Evolutionary conservation across 805 yeast genomes (phyloP), one percentile per base, ranked within the genome.

Genomic region (Brettanomyces sp.): DNA sequence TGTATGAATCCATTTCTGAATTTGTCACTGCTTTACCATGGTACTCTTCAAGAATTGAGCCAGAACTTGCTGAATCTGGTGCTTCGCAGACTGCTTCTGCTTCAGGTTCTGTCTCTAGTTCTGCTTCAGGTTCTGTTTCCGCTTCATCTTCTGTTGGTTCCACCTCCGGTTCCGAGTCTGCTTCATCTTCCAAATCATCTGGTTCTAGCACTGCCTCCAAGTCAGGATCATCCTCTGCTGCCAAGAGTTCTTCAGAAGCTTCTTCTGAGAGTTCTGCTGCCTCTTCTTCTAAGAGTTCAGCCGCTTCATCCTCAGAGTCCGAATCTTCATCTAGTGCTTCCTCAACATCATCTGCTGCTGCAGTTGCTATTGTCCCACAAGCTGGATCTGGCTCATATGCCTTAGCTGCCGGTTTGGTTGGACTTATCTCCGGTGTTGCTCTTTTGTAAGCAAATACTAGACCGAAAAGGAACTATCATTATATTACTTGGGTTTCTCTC

Each of bases 11-110:
- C 4, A 46, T 62, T 24, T 53, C 61, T 11, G 47, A 51, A 5
- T 58, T 62, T 46, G 66, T 56, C 11, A 59, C 66, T 18, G 60
- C 50, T 36, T 52, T 64, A 37, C 67, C 67, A 47, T 64, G 69
- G 68, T 64, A 63, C 46, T 53, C 60, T 2, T 48, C 58, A 21
- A 61, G 69, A 57, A 46, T 64, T 30, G 46, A 43, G 12, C 42
- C 56, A 9, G 56, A 54, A 28, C 39, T 55, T 23, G 49, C 43
- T 5, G 52, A 41, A 18, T 51, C 47, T 21, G 55, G 43, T 24
- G 48, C 48, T 24, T 40, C 51, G 14, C 37, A 47, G 39, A 41
- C 47, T 37, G 21, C 41, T 11, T 42, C 53, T 24, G 40, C 47
- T 21, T 41, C 54, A 11, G 39, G 50, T 11, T 42, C 51, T 32